These are phyloP conservation scores for Botrytis squamosa DNA, from an alignment of 2,329 filamentous ascomycete species.

Conservation along the genomic window DNA sequence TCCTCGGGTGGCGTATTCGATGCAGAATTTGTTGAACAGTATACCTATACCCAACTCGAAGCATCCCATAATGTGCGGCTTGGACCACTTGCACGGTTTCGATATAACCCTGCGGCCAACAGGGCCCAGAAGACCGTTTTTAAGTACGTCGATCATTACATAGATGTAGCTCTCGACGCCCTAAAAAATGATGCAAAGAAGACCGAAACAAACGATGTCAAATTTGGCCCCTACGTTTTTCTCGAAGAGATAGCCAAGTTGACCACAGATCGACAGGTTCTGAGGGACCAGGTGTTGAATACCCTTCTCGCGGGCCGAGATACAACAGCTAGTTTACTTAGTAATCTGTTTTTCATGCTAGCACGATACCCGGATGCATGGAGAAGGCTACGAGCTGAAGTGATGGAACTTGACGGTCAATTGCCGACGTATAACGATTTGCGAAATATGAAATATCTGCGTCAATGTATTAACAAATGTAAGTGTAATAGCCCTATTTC, in stretches of 20 bases:
- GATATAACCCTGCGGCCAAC: neutral
- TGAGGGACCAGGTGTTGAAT: slow-evolving; percentile 39
- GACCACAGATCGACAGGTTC: slow-evolving; percentile 43
- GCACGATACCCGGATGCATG: slow-evolving; percentile 35
- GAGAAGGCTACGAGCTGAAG: slow-evolving; percentile 35
- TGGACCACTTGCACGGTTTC: slow-evolving; percentile 1
- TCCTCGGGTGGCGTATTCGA: neutral
- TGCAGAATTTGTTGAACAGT: slow-evolving; percentile 12
- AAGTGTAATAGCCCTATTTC: slow-evolving; percentile 28
- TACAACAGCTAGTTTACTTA: slow-evolving; percentile 43
- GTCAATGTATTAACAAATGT: slow-evolving; percentile 58
- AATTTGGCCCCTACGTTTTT: slow-evolving; percentile 41
- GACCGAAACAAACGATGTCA: neutral
- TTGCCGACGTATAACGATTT: slow-evolving; percentile 49
- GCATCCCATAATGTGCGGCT: slow-evolving; percentile 12
- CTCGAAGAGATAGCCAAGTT: slow-evolving; percentile 49
- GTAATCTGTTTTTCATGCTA: slow-evolving; percentile 38
- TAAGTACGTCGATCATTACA: slow-evolving; percentile 11
- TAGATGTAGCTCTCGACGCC: slow-evolving; percentile 10
- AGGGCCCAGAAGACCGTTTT: neutral
- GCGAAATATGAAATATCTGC: slow-evolving; percentile 52
- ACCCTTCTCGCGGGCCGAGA: slow-evolving; percentile 45
- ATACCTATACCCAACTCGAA: slow-evolving; percentile 1
- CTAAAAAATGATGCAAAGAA: neutral
- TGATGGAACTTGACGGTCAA: slow-evolving; percentile 36